A percentile compares a stretch with the other conserved stretches of the same genome.
Conservation (phyloP, 73 alveolate species). For the Urostyla sp. region DNA sequence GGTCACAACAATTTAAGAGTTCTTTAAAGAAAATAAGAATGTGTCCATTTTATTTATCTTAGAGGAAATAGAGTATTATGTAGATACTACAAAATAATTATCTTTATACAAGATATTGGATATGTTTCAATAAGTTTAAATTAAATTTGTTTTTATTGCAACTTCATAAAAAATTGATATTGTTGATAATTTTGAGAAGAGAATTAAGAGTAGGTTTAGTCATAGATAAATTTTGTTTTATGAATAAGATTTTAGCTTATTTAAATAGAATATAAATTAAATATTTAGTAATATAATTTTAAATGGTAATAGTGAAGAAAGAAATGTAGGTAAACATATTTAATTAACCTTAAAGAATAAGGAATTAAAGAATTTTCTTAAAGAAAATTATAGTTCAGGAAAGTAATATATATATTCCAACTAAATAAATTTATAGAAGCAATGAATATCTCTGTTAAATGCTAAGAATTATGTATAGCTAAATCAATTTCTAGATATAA, state of each 20-base stretch:
- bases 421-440: constrained; percentile 41
- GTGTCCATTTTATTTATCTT: constrained; percentile 63
- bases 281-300: background rate
- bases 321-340: background rate
- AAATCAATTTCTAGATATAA: too few relatives aligned
- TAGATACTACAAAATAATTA: constrained; percentile 64
- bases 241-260: constrained; percentile 29
- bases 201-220: constrained; percentile 69
- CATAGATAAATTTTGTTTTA: constrained; percentile 64
- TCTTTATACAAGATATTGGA: constrained; percentile 68
- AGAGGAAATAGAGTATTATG: constrained; percentile 72
- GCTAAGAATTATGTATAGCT: constrained; percentile 44
- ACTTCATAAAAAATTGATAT: constrained; percentile 63
- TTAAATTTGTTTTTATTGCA: constrained; percentile 68
- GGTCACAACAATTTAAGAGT: constrained; percentile 40
- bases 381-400: constrained; percentile 50
- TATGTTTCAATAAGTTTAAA: constrained; percentile 54
- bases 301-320: background rate
- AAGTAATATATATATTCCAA: background rate
- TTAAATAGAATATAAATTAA: background rate
- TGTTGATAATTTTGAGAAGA: constrained; percentile 67
- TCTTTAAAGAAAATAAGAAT: constrained; percentile 37
- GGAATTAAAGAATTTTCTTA: background rate
- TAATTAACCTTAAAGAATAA: background rate
- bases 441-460: constrained; percentile 55